phyloP scores from a whole-genome alignment of 2,329 filamentous ascomycete genomes.

The Knufia petricola region DNA sequence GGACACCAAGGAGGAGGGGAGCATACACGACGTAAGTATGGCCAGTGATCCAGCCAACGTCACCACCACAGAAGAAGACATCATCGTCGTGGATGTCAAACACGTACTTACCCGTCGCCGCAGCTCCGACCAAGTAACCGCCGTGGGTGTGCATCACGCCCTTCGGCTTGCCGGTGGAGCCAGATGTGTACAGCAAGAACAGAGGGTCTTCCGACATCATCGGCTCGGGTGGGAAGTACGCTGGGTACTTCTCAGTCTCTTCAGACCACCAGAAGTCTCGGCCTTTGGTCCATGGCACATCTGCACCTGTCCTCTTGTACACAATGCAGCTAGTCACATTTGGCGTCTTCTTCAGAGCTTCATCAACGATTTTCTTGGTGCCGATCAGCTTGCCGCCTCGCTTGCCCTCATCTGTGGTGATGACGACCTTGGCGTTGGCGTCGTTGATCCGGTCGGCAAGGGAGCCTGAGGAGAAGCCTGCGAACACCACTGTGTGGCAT shows the following conservation, averaged over 20 bases:
- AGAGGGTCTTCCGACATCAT: constrained; percentile 93
- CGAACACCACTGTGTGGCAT: constrained; percentile 94
- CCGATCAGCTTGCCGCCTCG: constrained; percentile 94
- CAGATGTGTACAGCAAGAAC: constrained; percentile 95
- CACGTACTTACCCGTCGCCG: constrained; percentile 92
- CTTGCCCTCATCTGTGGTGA: constrained; percentile 96
- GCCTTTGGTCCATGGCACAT: constrained; percentile 80
- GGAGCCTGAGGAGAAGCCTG: constrained; percentile 93
- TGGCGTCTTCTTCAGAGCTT: constrained; percentile 91
- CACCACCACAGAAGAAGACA: constrained; percentile 92
- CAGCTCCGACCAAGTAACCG: constrained; percentile 89
- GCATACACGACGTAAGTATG: constrained; percentile 98
- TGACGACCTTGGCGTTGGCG: constrained; percentile 82
- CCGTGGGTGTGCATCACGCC: constrained; percentile 96
- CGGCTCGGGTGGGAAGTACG: constrained; percentile 78
- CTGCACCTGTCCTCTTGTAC: constrained; percentile 87
- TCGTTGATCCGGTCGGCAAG: constrained; percentile 91
- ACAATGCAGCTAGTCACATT: constrained; percentile 78
- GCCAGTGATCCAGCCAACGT: constrained; percentile 98
- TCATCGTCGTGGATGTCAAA: constrained; percentile 96
- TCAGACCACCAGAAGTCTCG: constrained; percentile 98
- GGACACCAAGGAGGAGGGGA: constrained; percentile 80
- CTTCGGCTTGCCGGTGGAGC: constrained; percentile 97
- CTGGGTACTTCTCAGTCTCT: constrained; percentile 92
- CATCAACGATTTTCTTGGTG: constrained; percentile 98